Evolutionary conservation across 768 basidiomycete genomes (phyloP).

Genomic region (Leccinum rimulosum): DNA sequence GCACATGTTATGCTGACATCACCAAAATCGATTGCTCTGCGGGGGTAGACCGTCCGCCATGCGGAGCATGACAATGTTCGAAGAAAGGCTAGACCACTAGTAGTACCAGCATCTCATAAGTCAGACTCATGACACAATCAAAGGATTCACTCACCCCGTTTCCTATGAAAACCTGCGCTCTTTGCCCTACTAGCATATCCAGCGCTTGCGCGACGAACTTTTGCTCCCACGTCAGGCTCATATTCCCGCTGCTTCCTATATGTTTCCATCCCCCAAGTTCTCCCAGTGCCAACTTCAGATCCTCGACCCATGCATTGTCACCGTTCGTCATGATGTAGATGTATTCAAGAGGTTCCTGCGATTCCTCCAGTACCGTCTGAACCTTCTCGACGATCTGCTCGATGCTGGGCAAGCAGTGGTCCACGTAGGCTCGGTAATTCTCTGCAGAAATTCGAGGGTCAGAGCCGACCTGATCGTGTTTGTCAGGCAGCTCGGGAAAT

Average conservation of each 20-base stretch:
- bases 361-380: slow-evolving; percentile 29
- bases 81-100: slow-evolving; percentile 42
- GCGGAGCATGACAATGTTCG: slow-evolving; percentile 39
- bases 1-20: background rate
- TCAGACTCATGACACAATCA: background rate
- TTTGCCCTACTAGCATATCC: slow-evolving; percentile 48
- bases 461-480: slow-evolving; percentile 28
- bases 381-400: slow-evolving; percentile 41
- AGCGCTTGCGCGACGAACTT: slow-evolving; percentile 43
- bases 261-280: slow-evolving; percentile 35
- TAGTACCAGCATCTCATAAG: background rate
- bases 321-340: slow-evolving; percentile 52
- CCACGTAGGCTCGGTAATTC: slow-evolving; percentile 29
- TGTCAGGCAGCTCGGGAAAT: slow-evolving; percentile 40
- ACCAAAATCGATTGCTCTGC: slow-evolving; percentile 37
- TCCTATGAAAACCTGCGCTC: slow-evolving; percentile 48
- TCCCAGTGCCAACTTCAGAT: slow-evolving; percentile 36
- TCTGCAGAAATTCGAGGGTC: slow-evolving; percentile 24
- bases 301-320: slow-evolving; percentile 35
- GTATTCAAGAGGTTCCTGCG: slow-evolving; percentile 27
- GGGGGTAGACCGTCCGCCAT: slow-evolving; percentile 26
- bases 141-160: slow-evolving; percentile 43
- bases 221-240: slow-evolving; percentile 41
- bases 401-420: slow-evolving; percentile 42
- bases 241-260: slow-evolving; percentile 40